Evolutionary conservation across 78 protist genomes (phyloP).

Genomic region (Tieghemostelium lacteum): DNA sequence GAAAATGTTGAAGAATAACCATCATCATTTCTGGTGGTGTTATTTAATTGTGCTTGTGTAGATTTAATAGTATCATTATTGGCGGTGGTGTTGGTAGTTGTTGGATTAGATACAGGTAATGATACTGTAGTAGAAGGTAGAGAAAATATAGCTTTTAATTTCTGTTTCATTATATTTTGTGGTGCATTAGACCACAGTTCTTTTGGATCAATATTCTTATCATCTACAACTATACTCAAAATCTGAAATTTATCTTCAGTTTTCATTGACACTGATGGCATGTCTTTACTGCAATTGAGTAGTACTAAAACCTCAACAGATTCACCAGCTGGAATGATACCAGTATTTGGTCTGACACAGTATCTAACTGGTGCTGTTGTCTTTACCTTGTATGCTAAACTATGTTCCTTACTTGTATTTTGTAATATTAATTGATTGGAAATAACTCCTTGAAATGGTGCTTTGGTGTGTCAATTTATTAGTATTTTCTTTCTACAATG

Average conservation of each 20-base stretch:
- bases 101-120: no score
- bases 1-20: no score
- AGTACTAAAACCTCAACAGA: constrained; percentile 69
- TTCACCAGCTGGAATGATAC: constrained; percentile 82
- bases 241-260: constrained; percentile 80
- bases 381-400: constrained; percentile 82
- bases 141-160: constrained; percentile 66
- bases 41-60: no score
- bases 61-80: no score
- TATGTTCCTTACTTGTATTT: constrained; percentile 53
- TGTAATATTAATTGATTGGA: constrained; percentile 34
- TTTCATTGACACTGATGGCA: constrained; percentile 69
- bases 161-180: constrained; percentile 46
- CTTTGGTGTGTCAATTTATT: background rate
- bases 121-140: background rate
- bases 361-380: constrained; percentile 86
- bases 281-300: constrained; percentile 64
- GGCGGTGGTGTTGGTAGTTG: no score
- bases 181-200: constrained; percentile 44
- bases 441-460: constrained; percentile 68
- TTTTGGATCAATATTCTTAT: constrained; percentile 38
- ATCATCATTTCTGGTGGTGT: no score
- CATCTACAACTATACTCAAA: constrained; percentile 38
- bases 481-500: background rate
- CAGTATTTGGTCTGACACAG: constrained; percentile 87